phyloP scores from a whole-genome alignment of 495 filamentous ascomycete genomes.

The Tuber calosporum region DNA sequence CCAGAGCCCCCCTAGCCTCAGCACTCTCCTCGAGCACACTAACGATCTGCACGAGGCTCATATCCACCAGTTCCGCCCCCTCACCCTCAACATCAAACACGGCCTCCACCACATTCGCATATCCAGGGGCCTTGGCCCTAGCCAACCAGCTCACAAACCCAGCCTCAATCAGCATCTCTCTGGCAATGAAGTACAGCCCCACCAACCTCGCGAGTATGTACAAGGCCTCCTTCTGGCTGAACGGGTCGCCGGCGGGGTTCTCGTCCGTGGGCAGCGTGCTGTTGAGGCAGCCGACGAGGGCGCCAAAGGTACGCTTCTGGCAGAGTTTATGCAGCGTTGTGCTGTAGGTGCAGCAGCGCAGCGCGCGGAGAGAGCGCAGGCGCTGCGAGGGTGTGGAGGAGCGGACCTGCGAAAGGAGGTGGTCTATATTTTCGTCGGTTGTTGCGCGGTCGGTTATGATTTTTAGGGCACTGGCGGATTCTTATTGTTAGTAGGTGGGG shows the following conservation, averaged over 20 bases:
- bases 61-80: constrained; percentile 17
- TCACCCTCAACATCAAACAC: constrained; percentile 16
- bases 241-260: constrained; percentile 10
- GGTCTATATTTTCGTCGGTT: constrained; percentile 22
- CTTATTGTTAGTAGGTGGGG: background rate
- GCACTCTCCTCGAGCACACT: constrained; percentile 17
- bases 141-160: constrained; percentile 31
- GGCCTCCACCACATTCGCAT: constrained; percentile 22
- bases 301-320: constrained; percentile 20
- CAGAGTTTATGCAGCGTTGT: constrained; percentile 30
- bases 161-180: constrained; percentile 29
- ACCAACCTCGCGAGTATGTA: constrained; percentile 33
- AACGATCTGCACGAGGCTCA: constrained; percentile 22
- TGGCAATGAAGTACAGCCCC: constrained; percentile 20
- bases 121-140: constrained; percentile 6
- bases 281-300: constrained; percentile 28
- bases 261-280: constrained; percentile 16
- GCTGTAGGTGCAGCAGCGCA: constrained; percentile 29
- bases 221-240: constrained; percentile 26
- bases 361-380: constrained; percentile 24
- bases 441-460: constrained; percentile 37
- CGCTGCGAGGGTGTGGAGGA: constrained; percentile 4
- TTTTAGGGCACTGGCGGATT: constrained; percentile 24
- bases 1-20: constrained; percentile 17
- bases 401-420: constrained; percentile 24